Base-by-base conservation (phyloP, 305 asterid species). In the Striga hermonthica region DNA sequence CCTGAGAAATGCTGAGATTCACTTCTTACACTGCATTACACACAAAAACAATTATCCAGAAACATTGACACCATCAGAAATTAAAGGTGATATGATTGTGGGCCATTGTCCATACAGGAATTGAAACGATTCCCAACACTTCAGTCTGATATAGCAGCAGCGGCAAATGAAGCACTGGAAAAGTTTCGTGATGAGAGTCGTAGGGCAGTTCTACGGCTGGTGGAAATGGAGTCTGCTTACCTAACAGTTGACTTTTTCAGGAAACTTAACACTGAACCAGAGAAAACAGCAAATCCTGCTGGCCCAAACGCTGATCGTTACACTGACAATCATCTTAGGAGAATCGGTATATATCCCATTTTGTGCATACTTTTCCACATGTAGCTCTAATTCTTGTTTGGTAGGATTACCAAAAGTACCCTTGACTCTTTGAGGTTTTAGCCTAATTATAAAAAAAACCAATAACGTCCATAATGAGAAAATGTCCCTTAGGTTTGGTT, bases 161-260 rank as follows among this genome's bases (percentile, higher is more conserved):
- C 97, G 48, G 87, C 99, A 59, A 93, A 93, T 82, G 99, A 93
- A 5, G 80, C 99, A 62, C 81, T 93, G n/a, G 97, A 93, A 82
- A 86, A 77, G 76, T 93, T 90, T 69, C 95, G 97, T 13, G 97
- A 93, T 60, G 97, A 93, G 71, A 84, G 99, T 65, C 95, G 97
- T 6, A 86, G 58, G 79, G 88, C 99, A 58, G 90, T 93, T 76
- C n/a, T 72, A 68, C 79, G 99, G 47, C 83, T 93, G 77, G 99
- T 93, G 64, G 97, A 93, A 76, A 93, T 93, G 97, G 97, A 93
- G 79, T 93, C 97, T 54, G 73, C 88, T 47, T 93, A 93, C 86
- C 85, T 90, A 66, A 93, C 99, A 45, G 96, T 93, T 41, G 99
- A 93, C 49, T 93, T 90, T 67, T 93, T 93, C 72, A 67, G 96